These are phyloP conservation scores for Chalaropsis thielavioides DNA, from an alignment of 2,329 filamentous ascomycete species.

Conservation along the genomic window DNA sequence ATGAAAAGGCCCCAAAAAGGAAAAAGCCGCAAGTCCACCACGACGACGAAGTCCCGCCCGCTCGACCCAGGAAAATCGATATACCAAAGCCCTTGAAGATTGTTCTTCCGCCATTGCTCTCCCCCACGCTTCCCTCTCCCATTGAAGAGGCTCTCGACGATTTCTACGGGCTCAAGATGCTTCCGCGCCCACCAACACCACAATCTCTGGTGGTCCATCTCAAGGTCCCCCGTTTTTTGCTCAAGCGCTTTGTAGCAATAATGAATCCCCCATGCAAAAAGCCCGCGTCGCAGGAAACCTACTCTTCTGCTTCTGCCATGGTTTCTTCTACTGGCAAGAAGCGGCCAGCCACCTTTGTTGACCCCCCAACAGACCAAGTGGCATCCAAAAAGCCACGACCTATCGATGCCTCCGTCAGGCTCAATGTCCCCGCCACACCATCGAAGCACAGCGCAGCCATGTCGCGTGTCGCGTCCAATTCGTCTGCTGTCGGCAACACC, in stretches of 20 bases:
- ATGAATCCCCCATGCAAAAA: slow-evolving; percentile 21
- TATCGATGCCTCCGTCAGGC: slow-evolving; percentile 7
- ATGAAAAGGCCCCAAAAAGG: slow-evolving; percentile 1
- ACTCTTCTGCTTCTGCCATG: background rate
- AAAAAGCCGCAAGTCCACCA: background rate
- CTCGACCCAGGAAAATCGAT: slow-evolving; percentile 9
- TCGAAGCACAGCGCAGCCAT: slow-evolving; percentile 10
- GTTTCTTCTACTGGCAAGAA: slow-evolving; percentile 12
- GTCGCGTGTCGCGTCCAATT: slow-evolving; percentile 14
- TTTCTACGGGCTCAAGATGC: slow-evolving; percentile 14
- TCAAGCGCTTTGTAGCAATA: slow-evolving; percentile 10
- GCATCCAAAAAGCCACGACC: slow-evolving; percentile 16
- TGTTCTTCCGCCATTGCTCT: slow-evolving; percentile 34
- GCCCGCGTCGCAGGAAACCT: background rate
- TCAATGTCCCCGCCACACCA: slow-evolving; percentile 14
- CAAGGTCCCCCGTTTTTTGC: slow-evolving; percentile 1
- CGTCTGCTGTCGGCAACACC: slow-evolving; percentile 9
- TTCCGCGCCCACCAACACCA: background rate
- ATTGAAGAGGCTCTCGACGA: slow-evolving; percentile 33
- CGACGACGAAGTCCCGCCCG: background rate
- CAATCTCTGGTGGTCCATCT: slow-evolving; percentile 9
- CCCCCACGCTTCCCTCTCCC: slow-evolving; percentile 39
- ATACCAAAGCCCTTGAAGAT: slow-evolving; percentile 21
- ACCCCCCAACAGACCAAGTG: slow-evolving; percentile 13
- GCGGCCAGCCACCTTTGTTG: slow-evolving; percentile 12